Percentiles rank a stretch among this genome's conserved stretches.
phyloP scores from a whole-genome alignment of 495 filamentous ascomycete genomes.

The Penicillium cataractarum region DNA sequence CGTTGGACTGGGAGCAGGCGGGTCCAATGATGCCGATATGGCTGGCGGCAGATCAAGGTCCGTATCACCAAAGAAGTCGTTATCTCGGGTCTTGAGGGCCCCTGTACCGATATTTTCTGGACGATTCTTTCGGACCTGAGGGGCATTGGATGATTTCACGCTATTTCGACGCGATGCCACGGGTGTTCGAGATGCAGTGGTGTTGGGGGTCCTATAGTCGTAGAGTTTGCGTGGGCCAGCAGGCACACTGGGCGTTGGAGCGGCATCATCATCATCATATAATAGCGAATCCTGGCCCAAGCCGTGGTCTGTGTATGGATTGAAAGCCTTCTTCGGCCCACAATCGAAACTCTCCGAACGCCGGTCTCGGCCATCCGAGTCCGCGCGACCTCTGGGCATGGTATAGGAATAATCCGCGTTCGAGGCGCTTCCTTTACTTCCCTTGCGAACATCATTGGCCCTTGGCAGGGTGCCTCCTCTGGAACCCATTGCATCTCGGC shows the following conservation, averaged over 20 bases:
- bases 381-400: conserved; percentile 54
- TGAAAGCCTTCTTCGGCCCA: conserved; percentile 44
- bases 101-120: conserved; percentile 47
- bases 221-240: conserved; percentile 66
- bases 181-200: conserved; percentile 49
- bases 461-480: conserved; percentile 32
- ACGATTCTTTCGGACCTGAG: conserved; percentile 34
- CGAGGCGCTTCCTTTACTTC: conserved; percentile 75
- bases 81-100: conserved; percentile 35
- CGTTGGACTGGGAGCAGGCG: conserved; percentile 55
- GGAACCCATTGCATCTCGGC: conserved; percentile 43
- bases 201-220: conserved; percentile 47
- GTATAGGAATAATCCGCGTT: conserved; percentile 65
- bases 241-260: conserved; percentile 85
- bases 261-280: conserved; percentile 76
- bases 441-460: conserved; percentile 51
- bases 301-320: conserved; percentile 30
- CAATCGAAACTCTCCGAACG: conserved; percentile 82
- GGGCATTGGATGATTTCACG: conserved; percentile 63
- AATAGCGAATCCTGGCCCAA: conserved; percentile 31
- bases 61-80: conserved; percentile 33
- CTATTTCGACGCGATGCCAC: conserved; percentile 60
- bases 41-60: conserved; percentile 38
- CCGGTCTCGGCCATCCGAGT: conserved; percentile 54
- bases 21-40: conserved; percentile 39